phyloP scores from a whole-genome alignment of 331 rosid species.

The Rosa hybrid region DNA sequence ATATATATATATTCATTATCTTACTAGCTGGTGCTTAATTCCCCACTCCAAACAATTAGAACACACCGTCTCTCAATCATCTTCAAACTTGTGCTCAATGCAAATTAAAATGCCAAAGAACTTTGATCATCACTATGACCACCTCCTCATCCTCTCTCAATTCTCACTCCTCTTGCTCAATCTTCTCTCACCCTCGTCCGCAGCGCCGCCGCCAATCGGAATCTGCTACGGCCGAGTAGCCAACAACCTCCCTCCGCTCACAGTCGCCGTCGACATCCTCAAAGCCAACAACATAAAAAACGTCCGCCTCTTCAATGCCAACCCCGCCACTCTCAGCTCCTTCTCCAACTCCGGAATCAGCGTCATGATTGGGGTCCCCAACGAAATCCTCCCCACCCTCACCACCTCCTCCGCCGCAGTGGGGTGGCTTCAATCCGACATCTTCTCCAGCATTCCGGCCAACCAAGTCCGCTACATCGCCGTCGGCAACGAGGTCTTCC shows the following conservation, averaged over 20 bases:
- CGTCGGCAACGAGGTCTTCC: slow-evolving; percentile 36
- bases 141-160: slow-evolving; percentile 3
- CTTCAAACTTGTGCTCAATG: background rate
- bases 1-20: background rate
- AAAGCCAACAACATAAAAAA: slow-evolving; percentile 21
- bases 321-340: slow-evolving; percentile 20
- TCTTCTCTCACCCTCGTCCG: background rate
- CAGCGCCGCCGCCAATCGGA: slow-evolving; percentile 17
- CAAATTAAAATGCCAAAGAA: background rate
- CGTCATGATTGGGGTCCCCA: slow-evolving; percentile 30
- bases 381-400: slow-evolving; percentile 37
- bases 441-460: slow-evolving; percentile 16
- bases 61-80: background rate
- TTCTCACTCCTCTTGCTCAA: background rate
- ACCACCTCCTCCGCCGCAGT: slow-evolving; percentile 13
- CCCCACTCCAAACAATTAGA: background rate
- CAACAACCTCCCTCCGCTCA: slow-evolving; percentile 25
- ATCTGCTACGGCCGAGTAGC: slow-evolving; percentile 33
- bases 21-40: background rate
- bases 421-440: slow-evolving; percentile 30
- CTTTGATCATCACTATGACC: background rate
- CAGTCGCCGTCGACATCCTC: slow-evolving; percentile 12
- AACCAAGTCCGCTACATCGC: slow-evolving; percentile 31
- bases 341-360: slow-evolving; percentile 26
- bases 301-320: slow-evolving; percentile 30